Evolutionary conservation across 805 yeast species (phyloP).

Genomic region (Myxozyma udenii): DNA sequence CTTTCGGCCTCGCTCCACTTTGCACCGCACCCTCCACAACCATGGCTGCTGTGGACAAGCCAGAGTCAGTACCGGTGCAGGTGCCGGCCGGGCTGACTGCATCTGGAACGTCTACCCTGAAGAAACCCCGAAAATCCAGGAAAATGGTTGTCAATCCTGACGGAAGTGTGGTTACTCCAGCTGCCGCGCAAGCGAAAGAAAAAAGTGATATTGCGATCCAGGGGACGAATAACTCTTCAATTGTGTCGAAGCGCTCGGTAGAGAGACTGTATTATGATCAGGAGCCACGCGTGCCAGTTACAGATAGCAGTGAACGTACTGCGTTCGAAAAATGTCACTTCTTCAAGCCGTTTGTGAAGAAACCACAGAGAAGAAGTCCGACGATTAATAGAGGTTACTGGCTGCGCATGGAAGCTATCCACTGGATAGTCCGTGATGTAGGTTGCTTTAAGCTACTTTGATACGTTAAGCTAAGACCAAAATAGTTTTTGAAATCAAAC

Average conservation of each 20-base stretch:
- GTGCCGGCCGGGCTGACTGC: no score
- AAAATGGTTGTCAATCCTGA: no score
- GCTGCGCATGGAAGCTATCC: conserved; percentile 71
- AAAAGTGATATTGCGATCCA: conserved; percentile 54
- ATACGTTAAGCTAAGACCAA: no score
- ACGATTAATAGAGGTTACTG: conserved; percentile 81
- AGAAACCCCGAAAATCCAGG: no score
- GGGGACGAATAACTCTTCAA: conserved; percentile 79
- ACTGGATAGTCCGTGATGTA: conserved; percentile 51
- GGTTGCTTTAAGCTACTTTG: background rate
- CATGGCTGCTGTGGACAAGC: no score
- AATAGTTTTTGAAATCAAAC: conserved; percentile 13
- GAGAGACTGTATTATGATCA: conserved; percentile 50
- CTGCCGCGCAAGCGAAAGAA: conserved; percentile 4
- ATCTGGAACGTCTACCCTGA: no score
- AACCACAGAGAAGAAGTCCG: conserved; percentile 68
- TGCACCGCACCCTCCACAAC: no score
- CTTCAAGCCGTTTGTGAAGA: conserved; percentile 65
- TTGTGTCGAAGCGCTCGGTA: conserved; percentile 77
- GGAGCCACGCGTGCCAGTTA: conserved; percentile 23
- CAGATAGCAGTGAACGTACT: background rate
- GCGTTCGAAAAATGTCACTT: conserved; percentile 38
- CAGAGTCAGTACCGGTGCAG: no score
- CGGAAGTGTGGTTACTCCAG: no score
- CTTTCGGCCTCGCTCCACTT: no score